Evolutionary conservation across 345 rosid species (phyloP), one percentile per base, ranked within the genome.

Genomic region (Nasturtium officinale): DNA sequence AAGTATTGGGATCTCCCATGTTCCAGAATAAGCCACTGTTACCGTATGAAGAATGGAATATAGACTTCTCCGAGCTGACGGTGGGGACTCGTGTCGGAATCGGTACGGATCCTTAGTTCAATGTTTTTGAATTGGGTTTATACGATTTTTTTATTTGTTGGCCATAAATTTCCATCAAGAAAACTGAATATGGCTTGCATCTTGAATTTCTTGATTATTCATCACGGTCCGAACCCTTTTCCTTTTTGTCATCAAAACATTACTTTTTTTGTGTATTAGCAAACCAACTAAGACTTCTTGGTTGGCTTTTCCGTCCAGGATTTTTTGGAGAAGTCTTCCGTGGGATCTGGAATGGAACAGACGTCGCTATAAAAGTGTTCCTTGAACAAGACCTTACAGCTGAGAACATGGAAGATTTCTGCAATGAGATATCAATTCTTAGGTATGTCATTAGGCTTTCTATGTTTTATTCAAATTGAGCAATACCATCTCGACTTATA

Each of bases 61-160:
- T 96, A 81, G 92, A 92, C 82, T 92, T 89, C 83, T 90, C 97
- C 4, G 99, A 96, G 76, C 57, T 96, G 78, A 85, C 87, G 0
- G 95, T 96, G 67, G 97, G 99, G 43, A 87, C 92, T 71, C 99
- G 98, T 59, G 98, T 96, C 68, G 98, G 99, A 45, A 92, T 96
- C 68, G 99, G 99, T 96, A 80, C 83, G 82, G 47, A 65, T 51
- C 26, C 21, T 56, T 42, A 35, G 45, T 42, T 43, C 30, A 51
- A 42, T 65, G 51, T 25, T 52, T 56, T 42, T 65, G 40, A 63
- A 35, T 26, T 55, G 47, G 21, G 17, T 57, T 45, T 65, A 28
- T 65, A 18, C 5, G 1, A 12, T 45, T 45, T 64, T 38, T 53
- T 17, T 26, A 15, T 6, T 20, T 37, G 5, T 29, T 50, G 17